Base-by-base conservation (phyloP, 805 yeast species). In the Pichia phayaonensis region DNA sequence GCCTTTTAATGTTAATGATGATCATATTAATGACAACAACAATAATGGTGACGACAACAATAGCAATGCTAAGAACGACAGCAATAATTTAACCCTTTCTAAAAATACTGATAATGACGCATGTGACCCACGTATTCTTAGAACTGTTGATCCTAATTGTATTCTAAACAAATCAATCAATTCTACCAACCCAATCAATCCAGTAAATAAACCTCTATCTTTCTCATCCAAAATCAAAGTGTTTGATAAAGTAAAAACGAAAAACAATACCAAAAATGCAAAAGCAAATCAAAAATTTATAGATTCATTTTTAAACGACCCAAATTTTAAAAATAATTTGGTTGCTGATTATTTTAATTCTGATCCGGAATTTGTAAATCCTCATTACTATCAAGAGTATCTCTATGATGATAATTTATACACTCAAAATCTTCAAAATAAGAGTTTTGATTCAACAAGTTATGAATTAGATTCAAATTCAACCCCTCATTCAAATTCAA, bases 401-500 rank as follows among this genome's bases (percentile, higher is more conserved):
- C 24, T 48, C 15, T 12, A 44, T 21, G 45, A 39, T 18, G 46
- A 45, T 36, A 31, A 44, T 34, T 15, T 41, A 16, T 49, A 45
- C n/a, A 21, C 31, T 12, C 18, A 36, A 26, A n/a, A 38, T 2
- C 21, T 38, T 15, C 39, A 43, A 15, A 49, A 49, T 41, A 34
- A 42, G 8, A 41, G 46, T 16, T 40, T 49, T 38, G 46, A 49
- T 26, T 40, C 42, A 41, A 49, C 52, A 4, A 49, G 52, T 36
- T 45, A n/a, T 38, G 52, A 49, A 38, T 40, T 49, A 27, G 52
- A 49, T 26, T 49, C 52, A 15, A 45, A 49, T 36, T 6, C 39
- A 13, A 45, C 49, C 13, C 13, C 34, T 8, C 34, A 29, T 11
- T 27, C 52, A 38, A 24, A 27, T 34, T 38, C 50, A 36, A 13